A percentile compares a stretch with the other conserved stretches of the same genome.
These are phyloP conservation scores for Syzygium aromaticum DNA, from an alignment of 345 rosid species.

Conservation along the genomic window DNA sequence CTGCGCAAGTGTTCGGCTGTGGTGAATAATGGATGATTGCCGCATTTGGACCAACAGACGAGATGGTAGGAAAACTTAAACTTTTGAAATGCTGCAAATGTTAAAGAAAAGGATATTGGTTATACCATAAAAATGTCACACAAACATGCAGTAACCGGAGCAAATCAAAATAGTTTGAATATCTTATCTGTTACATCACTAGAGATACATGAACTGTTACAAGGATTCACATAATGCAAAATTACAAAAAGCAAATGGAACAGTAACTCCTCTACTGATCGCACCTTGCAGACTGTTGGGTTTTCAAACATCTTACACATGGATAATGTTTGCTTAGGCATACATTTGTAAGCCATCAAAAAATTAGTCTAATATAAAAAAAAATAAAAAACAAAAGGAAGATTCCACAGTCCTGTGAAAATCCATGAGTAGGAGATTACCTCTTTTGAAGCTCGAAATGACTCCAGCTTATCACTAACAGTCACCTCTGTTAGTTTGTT, in stretches of 20 bases:
- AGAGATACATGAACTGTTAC: neutral
- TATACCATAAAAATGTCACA: neutral
- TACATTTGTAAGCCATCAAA: neutral
- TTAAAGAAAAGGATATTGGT: neutral
- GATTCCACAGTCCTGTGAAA: neutral
- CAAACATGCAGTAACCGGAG: neutral
- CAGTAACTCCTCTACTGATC: neutral
- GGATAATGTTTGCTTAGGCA: neutral
- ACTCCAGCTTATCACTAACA: conserved; percentile 74
- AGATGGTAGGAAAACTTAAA: conserved; percentile 93
- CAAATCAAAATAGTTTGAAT: neutral
- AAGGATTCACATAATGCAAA: neutral
- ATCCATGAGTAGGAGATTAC: conserved; percentile 14
- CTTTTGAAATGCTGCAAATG: conserved; percentile 84
- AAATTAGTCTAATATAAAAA: neutral
- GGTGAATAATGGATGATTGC: conserved; percentile 92
- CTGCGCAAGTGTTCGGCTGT: conserved; percentile 67
- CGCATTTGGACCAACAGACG: conserved; percentile 93
- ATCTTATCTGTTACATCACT: neutral
- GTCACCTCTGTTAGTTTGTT: conserved; percentile 63
- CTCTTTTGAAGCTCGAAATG: conserved; percentile 85
- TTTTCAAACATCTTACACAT: neutral
- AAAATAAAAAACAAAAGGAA: neutral
- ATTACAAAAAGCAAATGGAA: neutral
- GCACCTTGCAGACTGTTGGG: neutral